phyloP scores from a whole-genome alignment of 768 basidiomycete species.

The Podaxis pistillaris region DNA sequence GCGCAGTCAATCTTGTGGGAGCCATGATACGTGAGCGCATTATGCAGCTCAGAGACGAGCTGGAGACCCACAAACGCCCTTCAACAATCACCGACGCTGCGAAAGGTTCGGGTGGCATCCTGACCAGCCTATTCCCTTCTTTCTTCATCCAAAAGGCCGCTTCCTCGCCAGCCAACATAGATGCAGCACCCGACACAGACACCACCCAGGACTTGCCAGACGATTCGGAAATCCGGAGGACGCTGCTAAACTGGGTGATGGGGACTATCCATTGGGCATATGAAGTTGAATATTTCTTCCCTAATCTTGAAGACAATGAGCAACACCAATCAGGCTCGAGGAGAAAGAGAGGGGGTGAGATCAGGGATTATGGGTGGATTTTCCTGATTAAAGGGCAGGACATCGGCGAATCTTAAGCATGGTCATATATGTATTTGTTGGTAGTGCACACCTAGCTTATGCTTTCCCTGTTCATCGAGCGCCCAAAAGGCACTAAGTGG shows the following conservation, averaged over 20 bases:
- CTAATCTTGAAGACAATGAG: neutral
- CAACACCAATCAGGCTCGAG: neutral
- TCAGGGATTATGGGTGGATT: constrained; percentile 14
- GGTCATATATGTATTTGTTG: neutral
- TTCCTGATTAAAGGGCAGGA: constrained; percentile 4
- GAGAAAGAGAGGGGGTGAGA: constrained; percentile 6
- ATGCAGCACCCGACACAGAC: too few relatives aligned
- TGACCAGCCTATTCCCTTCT: neutral
- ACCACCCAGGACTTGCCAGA: neutral
- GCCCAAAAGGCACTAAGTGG: neutral
- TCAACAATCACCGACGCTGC: neutral
- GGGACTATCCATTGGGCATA: constrained; percentile 13
- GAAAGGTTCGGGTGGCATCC: neutral
- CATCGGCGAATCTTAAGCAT: neutral
- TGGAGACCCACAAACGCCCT: neutral
- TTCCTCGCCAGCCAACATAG: neutral
- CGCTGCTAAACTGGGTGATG: constrained; percentile 6
- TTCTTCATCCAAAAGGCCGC: neutral
- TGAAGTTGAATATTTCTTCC: constrained; percentile 13
- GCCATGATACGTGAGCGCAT: constrained; percentile 2
- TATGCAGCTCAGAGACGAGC: neutral
- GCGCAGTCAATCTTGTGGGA: neutral
- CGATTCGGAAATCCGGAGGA: neutral
- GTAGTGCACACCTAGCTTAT: too few relatives aligned
- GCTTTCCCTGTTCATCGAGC: neutral